A percentile compares a stretch with the other conserved stretches of the same genome.
Evolutionary conservation across 2,329 filamentous ascomycete genomes (phyloP).

Genomic region (Ophiostoma ips): DNA sequence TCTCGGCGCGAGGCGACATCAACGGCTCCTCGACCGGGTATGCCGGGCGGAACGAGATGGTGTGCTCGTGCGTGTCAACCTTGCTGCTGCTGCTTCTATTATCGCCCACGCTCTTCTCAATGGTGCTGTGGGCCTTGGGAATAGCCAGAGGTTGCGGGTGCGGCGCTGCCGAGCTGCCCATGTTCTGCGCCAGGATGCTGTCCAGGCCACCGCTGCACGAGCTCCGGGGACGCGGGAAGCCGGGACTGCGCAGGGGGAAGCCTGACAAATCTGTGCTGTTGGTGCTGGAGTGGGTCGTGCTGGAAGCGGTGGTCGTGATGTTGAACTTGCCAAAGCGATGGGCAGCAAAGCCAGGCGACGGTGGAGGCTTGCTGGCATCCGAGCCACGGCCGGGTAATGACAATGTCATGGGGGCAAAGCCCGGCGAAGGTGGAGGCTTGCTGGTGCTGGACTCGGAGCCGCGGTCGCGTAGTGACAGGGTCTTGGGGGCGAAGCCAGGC

Average conservation of each 20-base stretch:
- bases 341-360: constrained; percentile 31
- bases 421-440: constrained; percentile 25
- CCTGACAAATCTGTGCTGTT: constrained; percentile 3
- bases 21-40: constrained; percentile 30
- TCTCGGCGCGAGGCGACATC: constrained; percentile 57
- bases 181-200: constrained; percentile 5
- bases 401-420: constrained; percentile 27
- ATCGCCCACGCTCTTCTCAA: too few relatives aligned
- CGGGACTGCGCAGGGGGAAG: constrained; percentile 16
- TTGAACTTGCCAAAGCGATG: constrained; percentile 28
- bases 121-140: constrained; percentile 3
- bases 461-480: background rate
- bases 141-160: too few relatives aligned
- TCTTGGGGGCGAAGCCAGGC: background rate
- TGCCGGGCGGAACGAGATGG: constrained; percentile 3
- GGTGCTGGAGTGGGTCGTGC: constrained; percentile 3
- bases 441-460: constrained; percentile 4
- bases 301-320: background rate
- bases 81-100: too few relatives aligned
- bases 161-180: background rate
- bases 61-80: constrained; percentile 1
- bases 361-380: constrained; percentile 9
- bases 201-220: constrained; percentile 8
- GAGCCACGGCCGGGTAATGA: background rate
- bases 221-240: constrained; percentile 6